Evolutionary conservation across 345 rosid species (phyloP).

Genomic region (Toxicodendron radicans): DNA sequence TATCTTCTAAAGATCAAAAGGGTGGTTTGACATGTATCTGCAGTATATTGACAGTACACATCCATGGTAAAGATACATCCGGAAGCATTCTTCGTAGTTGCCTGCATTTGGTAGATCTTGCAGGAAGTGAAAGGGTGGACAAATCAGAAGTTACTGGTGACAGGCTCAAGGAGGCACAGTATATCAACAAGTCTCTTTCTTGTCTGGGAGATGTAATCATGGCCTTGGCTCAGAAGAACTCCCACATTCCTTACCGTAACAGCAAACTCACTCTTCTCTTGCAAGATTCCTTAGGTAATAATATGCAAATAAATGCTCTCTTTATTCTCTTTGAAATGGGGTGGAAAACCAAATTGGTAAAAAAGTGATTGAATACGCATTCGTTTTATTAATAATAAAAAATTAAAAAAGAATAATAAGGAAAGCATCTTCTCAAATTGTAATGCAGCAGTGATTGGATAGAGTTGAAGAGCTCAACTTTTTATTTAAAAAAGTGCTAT

Average conservation of each 20-base stretch:
- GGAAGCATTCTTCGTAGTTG: slow-evolving; percentile 75
- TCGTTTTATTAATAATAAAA: background rate
- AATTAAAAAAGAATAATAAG: too few species aligned
- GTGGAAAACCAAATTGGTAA: background rate
- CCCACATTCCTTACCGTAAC: slow-evolving; percentile 92
- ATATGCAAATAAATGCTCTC: background rate
- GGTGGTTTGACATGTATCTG: slow-evolving; percentile 23
- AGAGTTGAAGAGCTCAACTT: too few species aligned
- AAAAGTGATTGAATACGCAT: background rate
- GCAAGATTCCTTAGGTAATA: slow-evolving; percentile 86
- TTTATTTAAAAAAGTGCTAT: too few species aligned
- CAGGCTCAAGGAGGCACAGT: slow-evolving; percentile 87
- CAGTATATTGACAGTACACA: slow-evolving; percentile 83
- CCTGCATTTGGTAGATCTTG: slow-evolving; percentile 95
- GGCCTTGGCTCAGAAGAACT: slow-evolving; percentile 83
- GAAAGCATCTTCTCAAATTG: too few species aligned
- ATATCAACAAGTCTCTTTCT: slow-evolving; percentile 89
- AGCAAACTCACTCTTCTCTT: slow-evolving; percentile 95
- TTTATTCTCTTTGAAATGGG: slow-evolving; percentile 3
- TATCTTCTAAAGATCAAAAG: slow-evolving; percentile 13
- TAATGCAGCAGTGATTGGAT: too few species aligned
- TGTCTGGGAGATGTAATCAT: slow-evolving; percentile 92
- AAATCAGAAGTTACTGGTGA: slow-evolving; percentile 95
- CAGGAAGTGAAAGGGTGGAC: slow-evolving; percentile 95
- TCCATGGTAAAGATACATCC: slow-evolving; percentile 70